Conservation (phyloP, 805 yeast species). For the Starmerella stellata region DNA sequence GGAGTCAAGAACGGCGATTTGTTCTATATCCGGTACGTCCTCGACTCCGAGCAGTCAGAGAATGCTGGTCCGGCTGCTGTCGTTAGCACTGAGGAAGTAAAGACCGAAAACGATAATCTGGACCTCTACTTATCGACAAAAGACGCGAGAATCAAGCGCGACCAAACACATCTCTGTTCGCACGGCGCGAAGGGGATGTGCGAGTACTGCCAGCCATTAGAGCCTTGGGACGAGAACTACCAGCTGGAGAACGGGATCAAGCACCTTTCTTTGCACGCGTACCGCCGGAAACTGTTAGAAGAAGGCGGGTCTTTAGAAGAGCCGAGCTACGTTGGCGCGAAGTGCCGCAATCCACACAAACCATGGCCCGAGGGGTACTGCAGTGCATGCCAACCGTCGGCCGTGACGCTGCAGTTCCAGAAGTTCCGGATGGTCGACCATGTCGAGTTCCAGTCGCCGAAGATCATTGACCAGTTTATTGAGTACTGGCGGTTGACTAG, state of each 20-base stretch:
- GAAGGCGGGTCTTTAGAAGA: conserved; percentile 47
- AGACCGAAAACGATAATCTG: conserved; percentile 3
- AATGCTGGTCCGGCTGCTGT: not conserved
- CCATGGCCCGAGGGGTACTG: conserved; percentile 94
- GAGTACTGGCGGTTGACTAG: conserved; percentile 87
- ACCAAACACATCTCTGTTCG: conserved; percentile 45
- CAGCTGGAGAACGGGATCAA: conserved; percentile 60
- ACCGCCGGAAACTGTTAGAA: conserved; percentile 47
- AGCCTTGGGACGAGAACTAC: conserved; percentile 80
- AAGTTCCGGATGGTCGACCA: conserved; percentile 92
- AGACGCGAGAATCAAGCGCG: conserved; percentile 56
- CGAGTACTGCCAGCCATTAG: conserved; percentile 86
- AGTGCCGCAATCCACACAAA: conserved; percentile 65
- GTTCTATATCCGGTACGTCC: conserved; percentile 29
- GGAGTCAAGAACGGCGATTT: conserved; percentile 39
- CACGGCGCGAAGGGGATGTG: conserved; percentile 95
- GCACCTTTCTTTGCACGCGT: conserved; percentile 73
- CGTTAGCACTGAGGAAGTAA: not conserved
- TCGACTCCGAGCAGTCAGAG: not conserved
- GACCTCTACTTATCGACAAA: conserved; percentile 49
- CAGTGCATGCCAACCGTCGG: conserved; percentile 90
- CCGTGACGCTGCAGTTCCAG: conserved; percentile 81
- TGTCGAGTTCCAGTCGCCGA: conserved; percentile 68
- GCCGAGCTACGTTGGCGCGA: conserved; percentile 45
- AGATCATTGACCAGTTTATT: conserved; percentile 61